These are phyloP conservation scores for Hypoxylon lienhwacheense DNA, from an alignment of 495 filamentous ascomycete genomes.

Conservation along the genomic window DNA sequence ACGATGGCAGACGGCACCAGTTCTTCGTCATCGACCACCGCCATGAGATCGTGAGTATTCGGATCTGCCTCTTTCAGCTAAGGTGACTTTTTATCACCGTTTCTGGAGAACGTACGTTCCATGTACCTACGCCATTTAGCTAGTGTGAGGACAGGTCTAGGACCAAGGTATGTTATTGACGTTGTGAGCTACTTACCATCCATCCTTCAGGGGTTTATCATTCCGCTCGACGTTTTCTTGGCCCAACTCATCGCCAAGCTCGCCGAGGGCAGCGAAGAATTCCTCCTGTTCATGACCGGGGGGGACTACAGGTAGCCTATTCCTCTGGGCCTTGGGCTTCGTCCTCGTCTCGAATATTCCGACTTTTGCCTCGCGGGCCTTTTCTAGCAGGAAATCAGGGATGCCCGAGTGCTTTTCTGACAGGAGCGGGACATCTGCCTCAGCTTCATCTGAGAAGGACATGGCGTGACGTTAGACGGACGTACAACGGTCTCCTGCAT, in stretches of 20 bases:
- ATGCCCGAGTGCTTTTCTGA: slow-evolving; percentile 51
- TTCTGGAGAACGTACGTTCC: slow-evolving; percentile 48
- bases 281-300: slow-evolving; percentile 44
- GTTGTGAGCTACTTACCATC: slow-evolving; percentile 41
- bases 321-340: slow-evolving; percentile 40
- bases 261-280: slow-evolving; percentile 45
- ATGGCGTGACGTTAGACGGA: slow-evolving; percentile 18
- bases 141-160: slow-evolving; percentile 2
- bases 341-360: slow-evolving; percentile 44
- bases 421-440: slow-evolving; percentile 42
- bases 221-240: slow-evolving; percentile 50
- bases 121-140: slow-evolving; percentile 43
- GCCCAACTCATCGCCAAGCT: slow-evolving; percentile 44
- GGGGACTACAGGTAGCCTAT: slow-evolving; percentile 42
- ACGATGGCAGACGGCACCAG: slow-evolving; percentile 55
- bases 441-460: slow-evolving; percentile 40
- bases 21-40: slow-evolving; percentile 55
- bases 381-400: slow-evolving; percentile 42
- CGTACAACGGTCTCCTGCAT: background rate
- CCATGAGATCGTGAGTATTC: slow-evolving; percentile 58
- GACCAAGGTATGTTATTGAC: background rate
- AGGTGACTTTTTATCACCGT: background rate
- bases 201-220: slow-evolving; percentile 51
- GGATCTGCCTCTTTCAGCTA: slow-evolving; percentile 33
- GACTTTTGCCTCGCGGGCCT: slow-evolving; percentile 43